Evolutionary conservation across 2,329 filamentous ascomycete species (phyloP).

Genomic region (Teratosphaeriaceae sp.): DNA sequence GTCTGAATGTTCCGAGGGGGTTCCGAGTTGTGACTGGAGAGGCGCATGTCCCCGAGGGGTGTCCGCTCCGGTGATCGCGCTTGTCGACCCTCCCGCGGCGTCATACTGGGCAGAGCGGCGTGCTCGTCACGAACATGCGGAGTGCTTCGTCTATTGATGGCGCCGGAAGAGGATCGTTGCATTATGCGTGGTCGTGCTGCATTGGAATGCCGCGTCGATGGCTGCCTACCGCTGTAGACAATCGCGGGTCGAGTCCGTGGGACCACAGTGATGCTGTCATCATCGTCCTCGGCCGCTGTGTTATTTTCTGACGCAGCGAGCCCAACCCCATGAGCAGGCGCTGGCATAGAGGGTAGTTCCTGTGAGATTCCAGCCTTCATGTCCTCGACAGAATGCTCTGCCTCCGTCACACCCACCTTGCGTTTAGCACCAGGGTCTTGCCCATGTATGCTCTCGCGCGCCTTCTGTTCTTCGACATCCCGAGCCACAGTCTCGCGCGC

Average conservation of each 20-base stretch:
- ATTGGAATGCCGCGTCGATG: too few species aligned
- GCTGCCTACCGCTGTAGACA: slow-evolving; percentile 19
- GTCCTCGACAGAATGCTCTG: slow-evolving; percentile 18
- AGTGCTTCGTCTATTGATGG: slow-evolving; percentile 64
- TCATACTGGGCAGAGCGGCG: slow-evolving; percentile 26
- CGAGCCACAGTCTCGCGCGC: slow-evolving; percentile 33
- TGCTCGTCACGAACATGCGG: slow-evolving; percentile 61
- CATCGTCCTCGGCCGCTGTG: slow-evolving; percentile 12
- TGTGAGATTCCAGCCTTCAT: slow-evolving; percentile 1
- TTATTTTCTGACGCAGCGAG: not conserved
- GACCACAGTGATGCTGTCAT: slow-evolving; percentile 20
- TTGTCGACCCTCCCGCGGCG: slow-evolving; percentile 7
- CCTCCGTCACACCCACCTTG: slow-evolving; percentile 16
- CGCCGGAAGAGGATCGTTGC: slow-evolving; percentile 63
- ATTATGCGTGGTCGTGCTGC: slow-evolving; percentile 48
- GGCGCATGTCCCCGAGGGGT: too few species aligned
- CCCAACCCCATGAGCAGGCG: slow-evolving; percentile 6
- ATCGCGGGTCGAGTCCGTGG: slow-evolving; percentile 13
- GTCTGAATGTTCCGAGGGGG: not conserved
- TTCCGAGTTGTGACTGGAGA: too few species aligned
- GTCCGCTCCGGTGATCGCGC: slow-evolving; percentile 24
- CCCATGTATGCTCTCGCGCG: slow-evolving; percentile 24
- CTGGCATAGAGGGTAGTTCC: slow-evolving; percentile 3
- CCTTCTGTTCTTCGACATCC: slow-evolving; percentile 37
- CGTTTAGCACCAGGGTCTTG: slow-evolving; percentile 20